phyloP scores from a whole-genome alignment of 805 yeast species.

The Danielia reshetovae region DNA sequence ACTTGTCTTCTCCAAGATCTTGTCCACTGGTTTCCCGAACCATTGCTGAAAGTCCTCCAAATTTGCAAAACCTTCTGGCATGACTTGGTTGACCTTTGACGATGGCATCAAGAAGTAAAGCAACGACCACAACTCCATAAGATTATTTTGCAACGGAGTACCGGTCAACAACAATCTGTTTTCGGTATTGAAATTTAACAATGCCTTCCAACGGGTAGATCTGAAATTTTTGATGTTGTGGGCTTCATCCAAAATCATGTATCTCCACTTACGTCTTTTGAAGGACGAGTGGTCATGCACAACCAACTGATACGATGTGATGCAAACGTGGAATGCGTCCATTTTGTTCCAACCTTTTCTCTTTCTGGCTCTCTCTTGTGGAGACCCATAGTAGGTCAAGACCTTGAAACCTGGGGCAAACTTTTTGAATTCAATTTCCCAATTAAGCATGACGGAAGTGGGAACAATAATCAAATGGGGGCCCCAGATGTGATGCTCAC shows the following conservation, averaged over 20 bases:
- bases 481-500: constrained; percentile 94
- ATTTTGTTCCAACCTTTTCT: constrained; percentile 98
- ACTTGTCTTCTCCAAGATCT: constrained; percentile 66
- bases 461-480: constrained; percentile 97
- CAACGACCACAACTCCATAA: constrained; percentile 94
- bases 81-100: constrained; percentile 59
- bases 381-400: constrained; percentile 92
- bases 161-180: constrained; percentile 88
- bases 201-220: constrained; percentile 95
- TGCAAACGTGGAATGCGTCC: constrained; percentile 93
- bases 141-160: constrained; percentile 93
- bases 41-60: constrained; percentile 94
- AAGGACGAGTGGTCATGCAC: constrained; percentile 95
- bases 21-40: constrained; percentile 98
- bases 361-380: constrained; percentile 92
- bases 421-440: constrained; percentile 99
- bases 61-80: constrained; percentile 96
- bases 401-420: constrained; percentile 98
- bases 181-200: constrained; percentile 88
- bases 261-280: constrained; percentile 89
- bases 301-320: constrained; percentile 95
- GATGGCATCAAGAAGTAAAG: constrained; percentile 96
- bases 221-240: constrained; percentile 96
- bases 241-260: constrained; percentile 97
- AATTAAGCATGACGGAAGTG: constrained; percentile 92